Conservation (phyloP, 1,284 basidiomycete genomes). For the Apiotrichum siamense region DNA sequence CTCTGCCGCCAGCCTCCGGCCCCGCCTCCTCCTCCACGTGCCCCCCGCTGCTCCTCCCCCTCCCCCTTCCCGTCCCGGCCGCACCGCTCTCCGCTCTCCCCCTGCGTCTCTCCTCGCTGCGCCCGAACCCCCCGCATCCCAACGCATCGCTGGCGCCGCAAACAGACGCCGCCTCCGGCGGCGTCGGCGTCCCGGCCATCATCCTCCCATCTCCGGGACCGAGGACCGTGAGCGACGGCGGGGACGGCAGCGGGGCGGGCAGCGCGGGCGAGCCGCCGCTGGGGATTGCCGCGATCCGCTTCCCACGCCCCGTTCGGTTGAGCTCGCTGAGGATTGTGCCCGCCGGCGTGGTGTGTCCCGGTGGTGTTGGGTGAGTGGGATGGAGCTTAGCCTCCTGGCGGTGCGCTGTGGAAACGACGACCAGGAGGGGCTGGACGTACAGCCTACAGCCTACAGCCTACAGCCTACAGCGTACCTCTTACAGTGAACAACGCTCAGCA, state of each 20-base stretch:
- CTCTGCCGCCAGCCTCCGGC: not conserved
- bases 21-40: not conserved
- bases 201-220: too few species aligned
- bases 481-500: too few species aligned
- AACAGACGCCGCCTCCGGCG: not conserved
- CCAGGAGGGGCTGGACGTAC: not conserved
- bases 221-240: not conserved
- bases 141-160: not conserved
- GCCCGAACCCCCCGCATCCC: too few species aligned
- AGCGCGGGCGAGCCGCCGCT: not conserved
- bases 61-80: too few species aligned
- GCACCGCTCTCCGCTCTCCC: too few species aligned
- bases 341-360: conserved; percentile 1
- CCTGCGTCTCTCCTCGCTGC: too few species aligned
- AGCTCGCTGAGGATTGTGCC: conserved; percentile 6
- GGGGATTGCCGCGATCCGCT: conserved; percentile 8
- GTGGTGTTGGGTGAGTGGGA: conserved; percentile 8
- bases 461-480: too few species aligned
- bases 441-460: not conserved
- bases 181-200: not conserved
- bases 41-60: not conserved
- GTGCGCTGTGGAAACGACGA: not conserved
- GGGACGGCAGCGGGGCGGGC: not conserved
- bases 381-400: not conserved
- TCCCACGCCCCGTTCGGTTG: conserved; percentile 5